Evolutionary conservation across 2,329 filamentous ascomycete species (phyloP).

Genomic region (Pseudogymnoascus destructans): DNA sequence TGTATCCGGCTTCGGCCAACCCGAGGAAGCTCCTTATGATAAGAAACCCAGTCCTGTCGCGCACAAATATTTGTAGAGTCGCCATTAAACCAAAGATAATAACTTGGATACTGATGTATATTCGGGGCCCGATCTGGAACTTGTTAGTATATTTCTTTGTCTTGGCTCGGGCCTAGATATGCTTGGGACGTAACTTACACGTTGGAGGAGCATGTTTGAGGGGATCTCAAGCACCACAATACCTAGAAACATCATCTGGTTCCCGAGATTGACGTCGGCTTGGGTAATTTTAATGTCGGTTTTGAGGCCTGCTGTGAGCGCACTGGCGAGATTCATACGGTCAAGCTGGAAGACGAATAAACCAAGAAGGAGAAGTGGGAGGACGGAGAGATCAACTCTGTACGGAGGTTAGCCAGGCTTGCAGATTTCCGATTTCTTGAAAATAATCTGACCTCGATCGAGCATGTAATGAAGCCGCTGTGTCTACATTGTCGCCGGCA

Average conservation of each 20-base stretch:
- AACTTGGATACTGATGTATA: conserved; percentile 25
- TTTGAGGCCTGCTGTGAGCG: conserved; percentile 24
- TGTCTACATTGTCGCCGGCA: neutral
- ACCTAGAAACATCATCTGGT: conserved; percentile 23
- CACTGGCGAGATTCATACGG: conserved; percentile 26
- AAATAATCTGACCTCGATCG: neutral
- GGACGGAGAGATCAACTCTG: conserved; percentile 11
- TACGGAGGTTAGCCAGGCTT: neutral
- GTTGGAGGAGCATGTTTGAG: conserved; percentile 24
- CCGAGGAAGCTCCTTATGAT: conserved; percentile 38
- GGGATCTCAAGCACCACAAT: conserved; percentile 27
- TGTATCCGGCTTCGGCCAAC: conserved; percentile 39
- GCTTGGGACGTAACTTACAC: neutral
- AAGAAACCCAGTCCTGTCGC: conserved; percentile 35
- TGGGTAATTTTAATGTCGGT: conserved; percentile 22
- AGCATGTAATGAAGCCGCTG: neutral
- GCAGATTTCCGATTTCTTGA: neutral
- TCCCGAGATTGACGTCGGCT: conserved; percentile 24
- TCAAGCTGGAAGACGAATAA: conserved; percentile 28
- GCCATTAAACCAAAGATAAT: conserved; percentile 26
- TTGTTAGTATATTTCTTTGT: neutral
- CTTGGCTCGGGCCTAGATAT: neutral
- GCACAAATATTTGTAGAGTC: conserved; percentile 26
- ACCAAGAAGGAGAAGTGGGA: conserved; percentile 23
- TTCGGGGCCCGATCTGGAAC: conserved; percentile 20